These are phyloP conservation scores for Calonectria multiphialidica DNA, from an alignment of 2,329 filamentous ascomycete species.

Conservation along the genomic window DNA sequence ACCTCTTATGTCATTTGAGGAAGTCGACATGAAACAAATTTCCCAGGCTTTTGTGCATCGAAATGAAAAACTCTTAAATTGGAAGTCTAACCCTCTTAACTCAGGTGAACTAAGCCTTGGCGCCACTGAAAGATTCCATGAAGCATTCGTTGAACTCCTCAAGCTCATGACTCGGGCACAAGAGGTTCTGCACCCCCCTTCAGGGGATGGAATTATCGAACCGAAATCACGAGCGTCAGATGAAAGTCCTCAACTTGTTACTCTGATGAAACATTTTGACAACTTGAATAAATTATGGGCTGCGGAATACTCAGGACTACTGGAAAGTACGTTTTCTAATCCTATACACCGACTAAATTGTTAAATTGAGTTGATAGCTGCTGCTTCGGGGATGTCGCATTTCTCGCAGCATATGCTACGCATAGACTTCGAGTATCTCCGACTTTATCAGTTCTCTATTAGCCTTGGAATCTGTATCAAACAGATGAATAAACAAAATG, in stretches of 20 bases:
- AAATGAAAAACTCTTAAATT: not conserved
- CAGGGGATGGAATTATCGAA: not conserved
- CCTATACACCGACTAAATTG: not conserved
- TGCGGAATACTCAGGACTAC: not conserved
- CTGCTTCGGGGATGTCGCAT: slow-evolving; percentile 1
- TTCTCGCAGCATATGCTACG: slow-evolving; percentile 11
- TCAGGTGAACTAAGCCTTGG: not conserved
- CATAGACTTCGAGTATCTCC: slow-evolving; percentile 17
- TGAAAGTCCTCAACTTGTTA: not conserved
- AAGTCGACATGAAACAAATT: slow-evolving; percentile 14
- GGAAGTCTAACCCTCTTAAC: not conserved
- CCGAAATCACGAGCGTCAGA: not conserved
- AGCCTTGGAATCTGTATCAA: slow-evolving; percentile 8
- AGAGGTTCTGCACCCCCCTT: slow-evolving; percentile 15
- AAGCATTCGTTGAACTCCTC: slow-evolving; percentile 15
- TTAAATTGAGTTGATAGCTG: not conserved
- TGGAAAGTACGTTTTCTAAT: not conserved
- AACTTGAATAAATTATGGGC: slow-evolving; percentile 14
- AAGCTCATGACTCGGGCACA: slow-evolving; percentile 6
- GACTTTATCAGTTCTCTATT: slow-evolving; percentile 18
- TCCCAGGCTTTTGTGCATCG: slow-evolving; percentile 10
- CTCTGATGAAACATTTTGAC: slow-evolving; percentile 11
- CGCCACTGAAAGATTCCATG: slow-evolving; percentile 6
- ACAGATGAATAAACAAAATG: not conserved
- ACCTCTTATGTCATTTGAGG: not conserved